A percentile compares a stretch with the other conserved stretches of the same genome.
These are phyloP conservation scores for Apiosordaria backusii DNA, from an alignment of 495 filamentous ascomycete genomes.

Conservation along the genomic window DNA sequence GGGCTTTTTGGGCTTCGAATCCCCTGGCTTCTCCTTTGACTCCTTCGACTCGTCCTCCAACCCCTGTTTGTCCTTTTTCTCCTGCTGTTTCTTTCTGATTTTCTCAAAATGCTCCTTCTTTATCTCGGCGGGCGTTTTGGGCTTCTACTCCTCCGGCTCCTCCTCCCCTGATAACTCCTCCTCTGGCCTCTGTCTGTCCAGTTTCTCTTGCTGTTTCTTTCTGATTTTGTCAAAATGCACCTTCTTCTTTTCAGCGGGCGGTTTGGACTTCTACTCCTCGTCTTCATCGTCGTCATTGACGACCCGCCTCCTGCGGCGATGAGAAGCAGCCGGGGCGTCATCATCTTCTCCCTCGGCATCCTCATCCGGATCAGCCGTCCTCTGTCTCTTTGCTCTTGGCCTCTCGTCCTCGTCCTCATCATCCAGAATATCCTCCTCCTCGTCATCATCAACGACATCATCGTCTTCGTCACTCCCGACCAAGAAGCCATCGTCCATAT, in stretches of 20 bases:
- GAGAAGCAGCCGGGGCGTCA: conserved; percentile 38
- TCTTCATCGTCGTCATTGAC: conserved; percentile 52
- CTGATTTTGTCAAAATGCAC: neutral
- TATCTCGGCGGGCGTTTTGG: neutral
- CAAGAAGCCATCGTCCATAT: conserved; percentile 74
- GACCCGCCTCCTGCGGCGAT: conserved; percentile 38
- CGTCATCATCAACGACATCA: conserved; percentile 58
- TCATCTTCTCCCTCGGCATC: conserved; percentile 38
- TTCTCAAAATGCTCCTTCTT: neutral
- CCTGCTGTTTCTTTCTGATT: neutral
- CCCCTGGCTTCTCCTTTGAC: neutral
- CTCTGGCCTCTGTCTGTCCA: neutral
- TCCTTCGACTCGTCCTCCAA: neutral
- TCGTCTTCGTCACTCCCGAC: conserved; percentile 71
- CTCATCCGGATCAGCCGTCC: conserved; percentile 45
- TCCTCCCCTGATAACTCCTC: neutral
- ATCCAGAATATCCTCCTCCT: conserved; percentile 53
- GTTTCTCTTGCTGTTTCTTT: neutral
- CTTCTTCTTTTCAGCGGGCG: neutral
- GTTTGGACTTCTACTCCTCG: conserved; percentile 9
- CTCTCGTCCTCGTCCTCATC: conserved; percentile 47
- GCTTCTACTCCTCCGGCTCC: neutral
- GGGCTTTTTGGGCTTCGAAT: neutral
- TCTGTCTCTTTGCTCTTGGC: conserved; percentile 48
- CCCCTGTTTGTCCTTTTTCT: neutral